These are phyloP conservation scores for Pisolithus marmoratus DNA, from an alignment of 768 basidiomycete genomes.

Conservation along the genomic window DNA sequence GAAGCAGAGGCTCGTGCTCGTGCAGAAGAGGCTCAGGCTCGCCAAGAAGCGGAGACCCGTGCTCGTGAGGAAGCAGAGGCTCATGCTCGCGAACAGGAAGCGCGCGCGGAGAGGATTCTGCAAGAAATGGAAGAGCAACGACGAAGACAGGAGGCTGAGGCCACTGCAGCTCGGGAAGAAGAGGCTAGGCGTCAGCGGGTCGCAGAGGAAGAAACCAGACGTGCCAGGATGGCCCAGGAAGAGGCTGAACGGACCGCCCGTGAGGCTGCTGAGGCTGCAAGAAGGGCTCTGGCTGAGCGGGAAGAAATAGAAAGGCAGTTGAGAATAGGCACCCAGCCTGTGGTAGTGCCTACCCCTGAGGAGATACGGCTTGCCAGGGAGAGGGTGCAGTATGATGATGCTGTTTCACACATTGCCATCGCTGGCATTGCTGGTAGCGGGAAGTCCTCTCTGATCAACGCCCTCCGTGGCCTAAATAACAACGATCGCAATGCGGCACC, in stretches of 20 bases:
- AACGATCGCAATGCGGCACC: constrained; percentile 15
- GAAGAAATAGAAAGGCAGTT: constrained; percentile 11
- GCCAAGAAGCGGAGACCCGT: no score
- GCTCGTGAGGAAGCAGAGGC: constrained; percentile 22
- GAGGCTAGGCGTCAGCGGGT: constrained; percentile 17
- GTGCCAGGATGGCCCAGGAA: neutral
- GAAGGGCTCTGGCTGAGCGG: constrained; percentile 12
- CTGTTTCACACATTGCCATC: constrained; percentile 11
- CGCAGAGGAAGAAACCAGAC: constrained; percentile 15
- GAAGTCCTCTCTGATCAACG: constrained; percentile 14
- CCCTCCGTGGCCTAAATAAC: constrained; percentile 21
- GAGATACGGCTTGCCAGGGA: constrained; percentile 5
- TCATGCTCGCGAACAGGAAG: constrained; percentile 19
- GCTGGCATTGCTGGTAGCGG: constrained; percentile 3
- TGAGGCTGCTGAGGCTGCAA: constrained; percentile 6
- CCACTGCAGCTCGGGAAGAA: no score
- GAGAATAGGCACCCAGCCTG: constrained; percentile 10
- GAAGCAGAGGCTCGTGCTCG: constrained; percentile 16
- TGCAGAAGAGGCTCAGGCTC: no score
- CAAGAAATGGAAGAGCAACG: no score
- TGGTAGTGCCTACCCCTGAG: constrained; percentile 10
- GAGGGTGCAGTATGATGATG: constrained; percentile 4
- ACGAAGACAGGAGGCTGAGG: constrained; percentile 18
- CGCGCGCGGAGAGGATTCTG: constrained; percentile 12
- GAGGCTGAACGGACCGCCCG: neutral